A percentile compares a stretch with the other conserved stretches of the same genome.
phyloP scores from a whole-genome alignment of 495 filamentous ascomycete genomes.

The Penicillium cinerascens region DNA sequence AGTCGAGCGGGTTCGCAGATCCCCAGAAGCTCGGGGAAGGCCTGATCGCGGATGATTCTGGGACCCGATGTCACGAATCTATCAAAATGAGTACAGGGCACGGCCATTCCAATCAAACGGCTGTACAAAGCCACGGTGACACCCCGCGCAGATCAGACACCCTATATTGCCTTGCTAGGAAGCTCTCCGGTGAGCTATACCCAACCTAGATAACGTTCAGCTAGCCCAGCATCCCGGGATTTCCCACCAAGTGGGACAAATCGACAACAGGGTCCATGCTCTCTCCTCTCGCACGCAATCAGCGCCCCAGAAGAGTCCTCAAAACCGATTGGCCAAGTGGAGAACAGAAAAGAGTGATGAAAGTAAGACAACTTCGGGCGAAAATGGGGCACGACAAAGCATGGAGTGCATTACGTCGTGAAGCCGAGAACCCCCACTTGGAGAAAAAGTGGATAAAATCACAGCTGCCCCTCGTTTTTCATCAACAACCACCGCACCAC shows the following conservation, averaged over 20 bases:
- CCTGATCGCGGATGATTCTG: background rate
- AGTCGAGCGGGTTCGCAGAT: too few species aligned
- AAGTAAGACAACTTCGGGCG: too few species aligned
- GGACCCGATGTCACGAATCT: background rate
- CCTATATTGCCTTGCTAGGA: too few species aligned
- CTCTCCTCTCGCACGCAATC: background rate
- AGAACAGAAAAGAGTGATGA: too few species aligned
- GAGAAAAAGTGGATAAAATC: constrained; percentile 13
- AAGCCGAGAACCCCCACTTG: constrained; percentile 14
- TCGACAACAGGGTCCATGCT: background rate
- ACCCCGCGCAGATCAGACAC: background rate
- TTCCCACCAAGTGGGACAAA: background rate
- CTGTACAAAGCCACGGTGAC: background rate
- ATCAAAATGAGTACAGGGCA: background rate
- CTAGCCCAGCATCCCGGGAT: background rate
- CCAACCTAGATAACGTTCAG: background rate
- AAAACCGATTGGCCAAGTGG: too few species aligned
- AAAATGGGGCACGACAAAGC: too few species aligned
- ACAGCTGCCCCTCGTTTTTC: constrained; percentile 8
- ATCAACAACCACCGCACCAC: background rate
- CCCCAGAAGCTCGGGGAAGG: background rate
- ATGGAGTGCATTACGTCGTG: constrained; percentile 18
- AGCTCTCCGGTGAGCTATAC: background rate
- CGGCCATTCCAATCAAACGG: background rate
- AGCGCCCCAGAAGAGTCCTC: background rate